phyloP scores from a whole-genome alignment of 2,329 filamentous ascomycete species.

The Alternaria viburni region DNA sequence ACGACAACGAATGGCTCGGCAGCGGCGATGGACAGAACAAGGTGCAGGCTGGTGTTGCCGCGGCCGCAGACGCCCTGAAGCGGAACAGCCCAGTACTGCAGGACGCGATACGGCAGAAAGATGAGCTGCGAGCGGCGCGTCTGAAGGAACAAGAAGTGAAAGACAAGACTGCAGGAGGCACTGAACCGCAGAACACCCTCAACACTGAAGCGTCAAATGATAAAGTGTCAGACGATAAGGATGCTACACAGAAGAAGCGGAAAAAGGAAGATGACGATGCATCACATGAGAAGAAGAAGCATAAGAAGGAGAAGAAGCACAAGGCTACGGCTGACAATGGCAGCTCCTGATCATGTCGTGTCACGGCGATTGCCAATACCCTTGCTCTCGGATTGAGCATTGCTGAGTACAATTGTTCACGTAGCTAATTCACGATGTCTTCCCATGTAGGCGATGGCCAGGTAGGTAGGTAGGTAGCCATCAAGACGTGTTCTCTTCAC shows the following conservation, averaged over 20 bases:
- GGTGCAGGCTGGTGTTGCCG: constrained; percentile 71
- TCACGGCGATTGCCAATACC: neutral
- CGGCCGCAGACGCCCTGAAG: constrained; percentile 67
- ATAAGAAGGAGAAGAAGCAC: constrained; percentile 11
- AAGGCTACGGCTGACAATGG: constrained; percentile 7
- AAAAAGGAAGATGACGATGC: constrained; percentile 2
- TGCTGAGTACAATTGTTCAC: no score
- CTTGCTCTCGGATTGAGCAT: no score
- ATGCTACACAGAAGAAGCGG: constrained; percentile 5
- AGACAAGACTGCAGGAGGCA: constrained; percentile 10
- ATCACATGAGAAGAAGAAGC: constrained; percentile 20
- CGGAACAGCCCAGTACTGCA: constrained; percentile 40
- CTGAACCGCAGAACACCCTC: constrained; percentile 4
- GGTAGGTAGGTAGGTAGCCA: constrained; percentile 13
- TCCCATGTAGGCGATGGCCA: neutral
- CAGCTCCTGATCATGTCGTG: neutral
- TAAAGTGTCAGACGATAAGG: neutral
- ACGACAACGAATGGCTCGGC: constrained; percentile 66
- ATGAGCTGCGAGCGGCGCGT: constrained; percentile 23
- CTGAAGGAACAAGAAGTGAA: constrained; percentile 21
- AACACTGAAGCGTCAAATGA: constrained; percentile 29
- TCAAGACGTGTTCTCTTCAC: neutral
- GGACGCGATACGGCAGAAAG: constrained; percentile 27
- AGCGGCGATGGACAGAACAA: constrained; percentile 70
- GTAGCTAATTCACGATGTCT: no score